Base-by-base conservation (phyloP, 805 yeast genomes). In the Peterozyma xylosa region DNA sequence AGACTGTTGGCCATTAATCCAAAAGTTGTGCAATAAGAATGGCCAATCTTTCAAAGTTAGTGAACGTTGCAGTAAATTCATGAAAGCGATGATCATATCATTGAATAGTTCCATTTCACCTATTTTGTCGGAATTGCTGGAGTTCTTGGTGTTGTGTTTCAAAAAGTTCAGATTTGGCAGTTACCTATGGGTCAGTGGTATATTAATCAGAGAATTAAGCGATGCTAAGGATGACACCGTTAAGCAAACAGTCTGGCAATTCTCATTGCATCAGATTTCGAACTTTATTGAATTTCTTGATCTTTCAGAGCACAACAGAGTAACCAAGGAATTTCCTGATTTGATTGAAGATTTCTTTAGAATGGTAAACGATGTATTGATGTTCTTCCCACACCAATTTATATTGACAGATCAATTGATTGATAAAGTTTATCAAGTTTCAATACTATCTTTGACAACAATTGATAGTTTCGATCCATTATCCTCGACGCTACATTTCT, bases 131-230 rank as follows among this genome's bases (percentile, higher is more conserved):
- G 70, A 76, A 11, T 73, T 88, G 34, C 87, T 88, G 1, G 80
- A 74, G 43, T 63, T 82, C 40, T 70, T 89, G 44, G 82, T 77
- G 16, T 70, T 71, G 34, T 93, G 95, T 1, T 90, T 88, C 64
- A 71, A 78, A 38, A 64, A 65, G 27, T 82, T 83, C 16, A 75
- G 79, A 33, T 76, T 67, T 54, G 97, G 96, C 3, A 86, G 96
- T 58, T 89, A 83, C 57, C 64, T 90, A 45, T 90, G 95, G 93
- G 91, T 86, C 11, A 82, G 95, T 2, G 97, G 96, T 9, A 71
- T 84, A 9, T 66, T 89, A 27, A 78, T 86, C 42, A 77, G 86
- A 45, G 91, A 86, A 48, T 90, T 72, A 60, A 78, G 81, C 30
- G 70, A 73, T 51, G 82, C 80, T 50, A 78, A 73, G 38, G 73